These are phyloP conservation scores for Aleurites moluccanus DNA, from an alignment of 441 rosid species.

Conservation along the genomic window DNA sequence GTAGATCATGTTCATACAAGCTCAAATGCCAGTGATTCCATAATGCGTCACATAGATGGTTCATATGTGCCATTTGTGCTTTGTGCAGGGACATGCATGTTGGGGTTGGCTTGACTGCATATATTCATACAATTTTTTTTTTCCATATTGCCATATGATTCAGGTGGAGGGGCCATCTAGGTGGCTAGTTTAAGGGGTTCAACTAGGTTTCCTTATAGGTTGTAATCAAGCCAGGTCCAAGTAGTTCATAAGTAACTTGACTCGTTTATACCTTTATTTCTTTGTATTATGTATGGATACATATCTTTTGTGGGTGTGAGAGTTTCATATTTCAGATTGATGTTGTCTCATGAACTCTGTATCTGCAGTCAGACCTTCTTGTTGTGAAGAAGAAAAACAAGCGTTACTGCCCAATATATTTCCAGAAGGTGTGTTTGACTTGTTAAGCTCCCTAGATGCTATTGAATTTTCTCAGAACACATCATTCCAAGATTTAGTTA, in stretches of 20 bases:
- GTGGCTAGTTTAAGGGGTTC: background rate
- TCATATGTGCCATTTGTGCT: background rate
- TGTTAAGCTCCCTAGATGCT: constrained; percentile 6
- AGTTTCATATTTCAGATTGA: background rate
- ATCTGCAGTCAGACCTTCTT: constrained; percentile 83
- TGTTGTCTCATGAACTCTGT: constrained; percentile 19
- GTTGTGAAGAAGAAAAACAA: constrained; percentile 72
- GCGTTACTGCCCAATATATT: constrained; percentile 87
- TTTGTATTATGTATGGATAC: background rate
- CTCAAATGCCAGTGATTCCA: background rate
- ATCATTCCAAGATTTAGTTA: background rate
- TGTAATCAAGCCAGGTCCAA: too few species aligned
- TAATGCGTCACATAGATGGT: background rate
- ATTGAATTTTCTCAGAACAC: constrained; percentile 3
- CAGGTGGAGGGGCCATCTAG: background rate
- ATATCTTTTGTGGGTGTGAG: background rate
- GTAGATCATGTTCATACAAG: background rate
- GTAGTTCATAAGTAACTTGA: too few species aligned
- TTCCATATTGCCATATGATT: background rate
- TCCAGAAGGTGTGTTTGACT: constrained; percentile 67
- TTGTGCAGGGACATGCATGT: too few species aligned
- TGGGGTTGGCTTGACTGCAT: background rate
- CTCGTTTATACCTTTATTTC: background rate
- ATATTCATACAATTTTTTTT: background rate
- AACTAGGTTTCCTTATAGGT: background rate